Percentiles rank a stretch among this genome's conserved stretches.
phyloP scores from a whole-genome alignment of 2,329 filamentous ascomycete species.

The Diplodia intermedia region DNA sequence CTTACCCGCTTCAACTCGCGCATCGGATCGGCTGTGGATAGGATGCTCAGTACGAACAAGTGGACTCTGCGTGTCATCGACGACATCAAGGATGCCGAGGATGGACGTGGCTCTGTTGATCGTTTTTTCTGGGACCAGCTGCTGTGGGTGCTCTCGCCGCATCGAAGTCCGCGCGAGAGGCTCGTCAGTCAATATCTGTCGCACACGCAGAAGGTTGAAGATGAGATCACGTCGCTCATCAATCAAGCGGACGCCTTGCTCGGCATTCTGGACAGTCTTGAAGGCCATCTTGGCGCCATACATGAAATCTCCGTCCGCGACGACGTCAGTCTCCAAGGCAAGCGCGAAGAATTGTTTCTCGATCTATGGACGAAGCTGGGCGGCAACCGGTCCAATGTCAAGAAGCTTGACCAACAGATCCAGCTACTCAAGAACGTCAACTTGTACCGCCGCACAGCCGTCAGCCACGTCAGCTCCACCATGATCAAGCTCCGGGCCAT shows the following conservation, averaged over 20 bases:
- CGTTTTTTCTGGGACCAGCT: conserved; percentile 41
- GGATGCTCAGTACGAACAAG: conserved; percentile 74
- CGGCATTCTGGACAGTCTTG: conserved; percentile 69
- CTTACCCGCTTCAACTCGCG: conserved; percentile 78
- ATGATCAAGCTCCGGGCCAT: conserved; percentile 78
- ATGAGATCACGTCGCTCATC: conserved; percentile 72
- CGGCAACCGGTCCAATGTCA: conserved; percentile 67
- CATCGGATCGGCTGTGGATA: conserved; percentile 75
- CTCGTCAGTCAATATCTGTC: conserved; percentile 77
- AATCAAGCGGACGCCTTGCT: conserved; percentile 73
- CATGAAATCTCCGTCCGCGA: conserved; percentile 72
- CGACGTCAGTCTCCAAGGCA: conserved; percentile 62
- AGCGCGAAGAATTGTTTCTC: conserved; percentile 71
- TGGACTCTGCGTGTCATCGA: conserved; percentile 62
- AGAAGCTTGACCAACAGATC: conserved; percentile 69
- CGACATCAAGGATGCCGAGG: conserved; percentile 44
- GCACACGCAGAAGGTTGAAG: conserved; percentile 73
- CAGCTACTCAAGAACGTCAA: conserved; percentile 70
- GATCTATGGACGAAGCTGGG: conserved; percentile 78
- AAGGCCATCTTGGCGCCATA: conserved; percentile 73
- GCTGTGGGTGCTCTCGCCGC: conserved; percentile 50
- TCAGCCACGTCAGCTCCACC: conserved; percentile 71
- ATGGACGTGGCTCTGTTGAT: conserved; percentile 46
- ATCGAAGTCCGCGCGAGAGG: conserved; percentile 51
- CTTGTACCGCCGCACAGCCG: conserved; percentile 68